These are phyloP conservation scores for Cladosporium sphaerospermum DNA, from an alignment of 2,329 filamentous ascomycete genomes.

Conservation along the genomic window DNA sequence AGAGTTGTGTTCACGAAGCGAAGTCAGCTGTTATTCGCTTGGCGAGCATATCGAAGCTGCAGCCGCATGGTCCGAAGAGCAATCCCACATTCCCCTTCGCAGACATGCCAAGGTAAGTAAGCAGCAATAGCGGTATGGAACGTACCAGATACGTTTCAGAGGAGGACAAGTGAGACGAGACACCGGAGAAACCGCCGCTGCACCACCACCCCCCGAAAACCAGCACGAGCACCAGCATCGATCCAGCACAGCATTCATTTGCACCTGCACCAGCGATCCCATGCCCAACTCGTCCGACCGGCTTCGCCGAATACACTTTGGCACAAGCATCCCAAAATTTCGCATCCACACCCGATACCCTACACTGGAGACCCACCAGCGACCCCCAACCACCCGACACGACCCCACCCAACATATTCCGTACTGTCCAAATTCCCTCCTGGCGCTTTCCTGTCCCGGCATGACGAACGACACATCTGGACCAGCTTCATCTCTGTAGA, in stretches of 20 bases:
- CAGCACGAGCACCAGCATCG: constrained; percentile 11
- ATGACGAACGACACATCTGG: not conserved
- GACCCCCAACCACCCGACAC: not conserved
- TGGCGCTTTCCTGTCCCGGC: not conserved
- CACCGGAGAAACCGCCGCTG: constrained; percentile 1
- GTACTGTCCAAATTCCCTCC: constrained; percentile 4
- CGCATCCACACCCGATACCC: constrained; percentile 1
- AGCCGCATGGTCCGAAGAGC: constrained; percentile 4
- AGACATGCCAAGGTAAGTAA: constrained; percentile 7
- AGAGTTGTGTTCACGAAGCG: not conserved
- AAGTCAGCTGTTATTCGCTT: not conserved
- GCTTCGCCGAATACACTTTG: constrained; percentile 4
- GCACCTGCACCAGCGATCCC: constrained; percentile 11
- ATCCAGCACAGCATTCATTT: constrained; percentile 7
- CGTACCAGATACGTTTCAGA: not conserved
- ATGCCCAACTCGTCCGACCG: constrained; percentile 14
- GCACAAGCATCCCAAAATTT: constrained; percentile 9
- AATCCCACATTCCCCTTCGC: not conserved
- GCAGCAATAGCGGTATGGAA: constrained; percentile 1
- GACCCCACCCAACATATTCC: constrained; percentile 6
- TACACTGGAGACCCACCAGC: constrained; percentile 1
- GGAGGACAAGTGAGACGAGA: not conserved
- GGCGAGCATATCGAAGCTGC: not conserved
- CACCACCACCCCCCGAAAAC: constrained; percentile 1
- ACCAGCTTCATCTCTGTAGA: not conserved